A percentile compares a stretch with the other conserved stretches of the same genome.
Evolutionary conservation across 164 flowering plant genomes (phyloP).

Genomic region (Amborella trichopoda): DNA sequence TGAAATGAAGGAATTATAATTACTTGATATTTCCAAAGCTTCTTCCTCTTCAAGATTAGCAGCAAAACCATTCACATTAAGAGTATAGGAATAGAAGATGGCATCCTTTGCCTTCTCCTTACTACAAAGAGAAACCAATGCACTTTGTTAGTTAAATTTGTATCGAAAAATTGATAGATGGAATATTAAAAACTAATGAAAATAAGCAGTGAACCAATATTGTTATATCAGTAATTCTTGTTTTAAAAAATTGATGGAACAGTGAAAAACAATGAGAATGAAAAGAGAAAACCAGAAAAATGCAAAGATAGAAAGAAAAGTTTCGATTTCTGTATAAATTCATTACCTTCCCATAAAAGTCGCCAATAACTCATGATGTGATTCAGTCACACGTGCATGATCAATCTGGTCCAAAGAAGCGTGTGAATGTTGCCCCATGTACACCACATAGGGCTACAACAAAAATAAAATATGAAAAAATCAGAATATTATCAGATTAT

Average conservation of each 20-base stretch:
- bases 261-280: not conserved
- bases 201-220: not conserved
- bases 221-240: not conserved
- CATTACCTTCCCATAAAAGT: slow-evolving; percentile 16
- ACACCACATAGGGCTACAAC: slow-evolving; percentile 55
- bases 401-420: slow-evolving; percentile 18
- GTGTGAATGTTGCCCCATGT: slow-evolving; percentile 55
- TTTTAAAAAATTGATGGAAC: not conserved
- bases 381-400: slow-evolving; percentile 19
- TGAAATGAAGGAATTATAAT: not conserved
- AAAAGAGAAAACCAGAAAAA: not conserved
- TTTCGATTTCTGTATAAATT: no score
- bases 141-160: not conserved
- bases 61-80: slow-evolving; percentile 58
- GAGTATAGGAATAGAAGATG: slow-evolving; percentile 48
- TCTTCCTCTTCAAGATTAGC: slow-evolving; percentile 55
- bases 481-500: not conserved
- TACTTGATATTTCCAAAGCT: slow-evolving; percentile 41
- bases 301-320: not conserved
- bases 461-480: not conserved
- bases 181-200: not conserved
- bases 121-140: slow-evolving; percentile 1
- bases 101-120: slow-evolving; percentile 32
- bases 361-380: slow-evolving; percentile 45
- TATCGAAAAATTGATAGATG: not conserved